Evolutionary conservation across 306 rosid genomes (phyloP).

Genomic region (Sindora glabra): DNA sequence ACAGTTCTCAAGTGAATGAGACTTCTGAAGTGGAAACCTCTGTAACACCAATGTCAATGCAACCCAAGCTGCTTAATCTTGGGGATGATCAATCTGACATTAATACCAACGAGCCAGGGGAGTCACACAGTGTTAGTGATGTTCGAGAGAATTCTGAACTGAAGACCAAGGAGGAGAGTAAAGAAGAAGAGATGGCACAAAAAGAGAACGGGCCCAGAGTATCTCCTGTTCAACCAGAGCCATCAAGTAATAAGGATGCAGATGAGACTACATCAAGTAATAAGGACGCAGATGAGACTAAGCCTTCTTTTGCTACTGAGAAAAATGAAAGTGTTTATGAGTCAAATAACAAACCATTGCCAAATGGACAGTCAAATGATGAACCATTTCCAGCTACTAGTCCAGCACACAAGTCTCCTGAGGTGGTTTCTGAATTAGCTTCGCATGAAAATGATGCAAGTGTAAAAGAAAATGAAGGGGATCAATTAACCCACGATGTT

Average conservation of each 20-base stretch:
- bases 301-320: constrained; percentile 32
- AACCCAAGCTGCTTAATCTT: constrained; percentile 8
- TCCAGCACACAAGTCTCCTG: constrained; percentile 35
- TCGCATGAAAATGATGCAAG: constrained; percentile 31
- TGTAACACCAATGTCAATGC: constrained; percentile 14
- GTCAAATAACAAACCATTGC: too few species aligned
- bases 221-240: constrained; percentile 32
- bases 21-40: constrained; percentile 21
- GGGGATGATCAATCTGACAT: constrained; percentile 32
- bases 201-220: constrained; percentile 21
- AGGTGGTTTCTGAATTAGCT: constrained; percentile 19
- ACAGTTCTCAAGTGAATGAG: constrained; percentile 24
- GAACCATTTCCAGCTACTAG: constrained; percentile 24
- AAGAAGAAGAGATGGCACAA: constrained; percentile 18
- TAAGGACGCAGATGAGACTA: constrained; percentile 26
- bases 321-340: constrained; percentile 27
- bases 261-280: constrained; percentile 26
- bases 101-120: constrained; percentile 1
- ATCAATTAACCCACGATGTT: constrained; percentile 25
- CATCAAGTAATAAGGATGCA: constrained; percentile 22
- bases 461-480: constrained; percentile 31
- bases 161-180: constrained; percentile 13
- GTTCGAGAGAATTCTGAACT: constrained; percentile 26
- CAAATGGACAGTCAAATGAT: constrained; percentile 11
- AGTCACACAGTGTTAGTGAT: constrained; percentile 16